Evolutionary conservation across 495 filamentous ascomycete species (phyloP), one percentile per base, ranked within the genome.

Genomic region (Annulohypoxylon bovei): DNA sequence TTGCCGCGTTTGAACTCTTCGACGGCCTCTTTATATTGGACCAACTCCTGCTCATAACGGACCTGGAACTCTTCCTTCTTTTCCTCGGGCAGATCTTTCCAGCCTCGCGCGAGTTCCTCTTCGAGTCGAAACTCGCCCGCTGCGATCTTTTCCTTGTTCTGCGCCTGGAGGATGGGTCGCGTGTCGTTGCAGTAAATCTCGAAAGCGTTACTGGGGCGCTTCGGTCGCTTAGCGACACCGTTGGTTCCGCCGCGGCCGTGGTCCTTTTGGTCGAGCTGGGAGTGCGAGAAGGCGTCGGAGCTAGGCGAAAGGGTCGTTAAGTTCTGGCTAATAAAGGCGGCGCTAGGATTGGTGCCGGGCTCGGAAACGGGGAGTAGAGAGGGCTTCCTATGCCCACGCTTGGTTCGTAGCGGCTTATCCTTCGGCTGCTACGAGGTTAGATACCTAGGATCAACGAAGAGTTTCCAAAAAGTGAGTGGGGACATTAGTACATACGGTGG

Each of bases 331-430:
- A 84, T 79, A 61, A 83, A 82, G 14, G 77, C 78, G 27, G 75
- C 75, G 65, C 71, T 72, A 6, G 74, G 47, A 14, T 70, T 63
- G 27, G 63, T 60, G 67, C 79, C 76, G 47, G 74, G 72, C 57
- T 76, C 76, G 56, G 52, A 67, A 54, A 70, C 72, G 47, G 77
- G 70, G 23, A 85, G 76, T 16, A 82, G 77, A 53, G 82, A 83
- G 22, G 84, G 81, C 76, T 87, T 87, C 33, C 86, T 76, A 60
- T 87, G 91, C 32, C 90, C 90, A 49, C 94, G 91, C 84, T 98
- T 98, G 30, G 89, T 89, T 62, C 94, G 91, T 54, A 97, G 84
- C 14, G 94, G 94, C 68, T 95, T 94, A 78, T 97, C 93, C 81
- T 95, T 90, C 14, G 93, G 93, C 93, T 97, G 75, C 68, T 68